phyloP scores from a whole-genome alignment of 2,329 filamentous ascomycete species.

The Lecanosticta acicola region DNA sequence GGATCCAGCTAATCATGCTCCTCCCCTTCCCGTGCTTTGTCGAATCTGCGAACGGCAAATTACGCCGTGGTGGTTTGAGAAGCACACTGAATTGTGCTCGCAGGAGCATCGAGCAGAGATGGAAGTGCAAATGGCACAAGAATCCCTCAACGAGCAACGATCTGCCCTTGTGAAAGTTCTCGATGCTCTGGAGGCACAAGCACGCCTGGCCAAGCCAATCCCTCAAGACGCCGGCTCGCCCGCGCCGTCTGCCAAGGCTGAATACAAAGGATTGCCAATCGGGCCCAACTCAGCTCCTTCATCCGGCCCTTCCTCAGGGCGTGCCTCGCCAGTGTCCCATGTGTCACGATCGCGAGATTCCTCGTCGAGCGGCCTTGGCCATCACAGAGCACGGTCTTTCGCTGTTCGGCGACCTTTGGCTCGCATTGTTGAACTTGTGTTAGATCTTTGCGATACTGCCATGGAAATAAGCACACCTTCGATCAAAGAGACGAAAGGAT shows the following conservation, averaged over 20 bases:
- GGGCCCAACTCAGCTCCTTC: constrained; percentile 62
- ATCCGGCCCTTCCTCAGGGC: constrained; percentile 64
- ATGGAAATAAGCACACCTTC: constrained; percentile 91
- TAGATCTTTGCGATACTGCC: constrained; percentile 93
- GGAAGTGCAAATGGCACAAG: constrained; percentile 94
- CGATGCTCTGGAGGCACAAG: constrained; percentile 78
- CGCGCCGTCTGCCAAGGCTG: constrained; percentile 44
- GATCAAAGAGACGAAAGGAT: constrained; percentile 73
- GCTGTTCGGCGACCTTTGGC: constrained; percentile 83
- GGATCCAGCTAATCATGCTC: constrained; percentile 68
- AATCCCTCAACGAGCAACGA: constrained; percentile 84
- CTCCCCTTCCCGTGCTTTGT: constrained; percentile 80
- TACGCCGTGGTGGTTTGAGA: constrained; percentile 99
- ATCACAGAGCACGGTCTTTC: constrained; percentile 78
- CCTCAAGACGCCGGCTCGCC: constrained; percentile 47
- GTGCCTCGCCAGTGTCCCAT: constrained; percentile 63
- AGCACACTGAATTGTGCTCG: constrained; percentile 91
- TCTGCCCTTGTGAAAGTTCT: constrained; percentile 92
- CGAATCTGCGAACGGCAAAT: constrained; percentile 97
- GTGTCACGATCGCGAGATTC: constrained; percentile 62
- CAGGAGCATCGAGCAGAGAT: constrained; percentile 96
- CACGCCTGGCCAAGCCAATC: constrained; percentile 53
- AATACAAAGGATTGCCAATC: constrained; percentile 85
- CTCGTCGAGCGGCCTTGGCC: constrained; percentile 63
- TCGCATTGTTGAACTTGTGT: constrained; percentile 86